Percentiles rank a stretch among this genome's conserved stretches.
Evolutionary conservation across 2,329 filamentous ascomycete species (phyloP).

Genomic region (Lachnellula arida): DNA sequence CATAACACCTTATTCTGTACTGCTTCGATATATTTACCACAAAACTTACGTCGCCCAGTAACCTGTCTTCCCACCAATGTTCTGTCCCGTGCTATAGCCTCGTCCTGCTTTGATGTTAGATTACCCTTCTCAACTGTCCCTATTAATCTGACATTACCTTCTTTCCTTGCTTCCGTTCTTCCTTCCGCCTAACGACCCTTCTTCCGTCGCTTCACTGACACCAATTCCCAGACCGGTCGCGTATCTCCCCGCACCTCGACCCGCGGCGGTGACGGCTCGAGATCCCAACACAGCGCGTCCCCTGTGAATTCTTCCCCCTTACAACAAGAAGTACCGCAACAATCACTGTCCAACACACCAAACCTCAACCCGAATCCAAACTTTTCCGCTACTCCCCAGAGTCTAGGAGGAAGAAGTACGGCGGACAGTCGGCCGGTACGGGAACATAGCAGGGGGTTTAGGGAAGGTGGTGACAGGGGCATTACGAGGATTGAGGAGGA

Average conservation of each 20-base stretch:
- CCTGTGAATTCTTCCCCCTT: constrained; percentile 45
- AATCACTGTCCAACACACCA: constrained; percentile 8
- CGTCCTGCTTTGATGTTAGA: not conserved
- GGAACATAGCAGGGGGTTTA: constrained; percentile 21
- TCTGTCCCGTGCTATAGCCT: no score
- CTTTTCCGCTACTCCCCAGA: constrained; percentile 11
- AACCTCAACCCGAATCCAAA: constrained; percentile 19
- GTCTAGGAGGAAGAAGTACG: constrained; percentile 21
- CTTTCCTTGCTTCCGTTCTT: not conserved
- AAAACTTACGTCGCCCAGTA: no score
- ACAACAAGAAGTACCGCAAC: constrained; percentile 30
- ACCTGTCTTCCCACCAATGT: no score
- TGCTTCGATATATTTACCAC: no score
- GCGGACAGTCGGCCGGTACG: constrained; percentile 26
- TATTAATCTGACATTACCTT: not conserved
- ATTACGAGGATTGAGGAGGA: constrained; percentile 29
- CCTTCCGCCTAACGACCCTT: not conserved
- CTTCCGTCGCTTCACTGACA: not conserved
- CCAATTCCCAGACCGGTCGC: constrained; percentile 16
- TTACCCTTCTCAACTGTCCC: not conserved
- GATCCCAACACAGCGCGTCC: constrained; percentile 11
- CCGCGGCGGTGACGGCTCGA: constrained; percentile 12
- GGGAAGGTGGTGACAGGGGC: constrained; percentile 23
- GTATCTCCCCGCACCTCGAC: constrained; percentile 23
- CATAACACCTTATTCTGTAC: no score